These are phyloP conservation scores for Cryptococcus sp. DNA, from an alignment of 1,284 basidiomycete genomes.

Conservation along the genomic window DNA sequence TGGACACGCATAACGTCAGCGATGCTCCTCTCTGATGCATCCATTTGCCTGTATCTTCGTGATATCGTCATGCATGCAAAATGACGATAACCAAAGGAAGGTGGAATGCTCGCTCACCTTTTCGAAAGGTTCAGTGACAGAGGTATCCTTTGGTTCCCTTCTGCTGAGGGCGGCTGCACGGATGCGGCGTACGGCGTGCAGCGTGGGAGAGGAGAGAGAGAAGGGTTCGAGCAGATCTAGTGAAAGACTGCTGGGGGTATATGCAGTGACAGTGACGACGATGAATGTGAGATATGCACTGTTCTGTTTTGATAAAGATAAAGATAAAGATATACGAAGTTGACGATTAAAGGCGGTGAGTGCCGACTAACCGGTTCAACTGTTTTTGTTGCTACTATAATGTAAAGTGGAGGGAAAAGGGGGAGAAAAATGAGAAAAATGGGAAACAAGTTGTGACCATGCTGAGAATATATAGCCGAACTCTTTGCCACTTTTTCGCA, in stretches of 20 bases:
- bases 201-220: too few species aligned
- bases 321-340: neutral
- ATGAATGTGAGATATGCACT: neutral
- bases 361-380: neutral
- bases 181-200: too few species aligned
- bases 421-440: conserved; percentile 5
- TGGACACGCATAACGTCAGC: too few species aligned
- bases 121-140: too few species aligned
- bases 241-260: conserved; percentile 1
- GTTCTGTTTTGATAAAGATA: too few species aligned
- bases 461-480: neutral
- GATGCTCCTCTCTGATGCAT: too few species aligned
- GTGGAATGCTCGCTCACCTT: neutral
- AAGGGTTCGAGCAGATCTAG: too few species aligned
- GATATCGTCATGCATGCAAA: neutral
- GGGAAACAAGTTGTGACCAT: conserved; percentile 1
- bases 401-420: conserved; percentile 1
- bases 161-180: too few species aligned
- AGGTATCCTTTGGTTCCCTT: too few species aligned
- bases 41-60: too few species aligned
- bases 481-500: too few species aligned
- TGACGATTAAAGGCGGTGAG: neutral
- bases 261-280: conserved; percentile 1
- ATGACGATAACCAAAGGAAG: conserved; percentile 1
- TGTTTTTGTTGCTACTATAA: neutral